Conservation (phyloP, 345 rosid species). For the Eucalyptus shirleyi region DNA sequence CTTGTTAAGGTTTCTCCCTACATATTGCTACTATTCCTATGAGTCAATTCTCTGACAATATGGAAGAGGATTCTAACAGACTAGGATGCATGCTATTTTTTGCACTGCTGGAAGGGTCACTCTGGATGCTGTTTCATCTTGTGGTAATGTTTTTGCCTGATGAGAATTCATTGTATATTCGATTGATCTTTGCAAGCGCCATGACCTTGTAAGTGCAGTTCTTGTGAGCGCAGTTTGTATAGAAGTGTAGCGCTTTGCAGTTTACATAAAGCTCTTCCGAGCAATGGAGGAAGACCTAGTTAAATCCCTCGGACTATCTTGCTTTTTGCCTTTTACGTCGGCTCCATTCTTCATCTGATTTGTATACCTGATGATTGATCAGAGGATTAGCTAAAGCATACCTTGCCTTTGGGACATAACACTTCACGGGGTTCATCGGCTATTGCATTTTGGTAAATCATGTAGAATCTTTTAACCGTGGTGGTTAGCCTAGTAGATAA, state of each 20-base stretch:
- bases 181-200: not conserved
- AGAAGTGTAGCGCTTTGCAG: not conserved
- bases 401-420: not conserved
- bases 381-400: not conserved
- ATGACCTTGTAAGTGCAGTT: not conserved
- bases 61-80: not conserved
- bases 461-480: not conserved
- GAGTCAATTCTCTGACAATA: not conserved
- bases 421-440: not conserved
- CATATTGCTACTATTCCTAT: not conserved
- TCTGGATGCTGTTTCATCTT: not conserved
- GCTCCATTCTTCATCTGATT: not conserved
- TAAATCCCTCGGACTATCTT: not conserved
- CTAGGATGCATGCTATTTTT: not conserved
- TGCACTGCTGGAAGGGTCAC: not conserved
- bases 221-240: not conserved
- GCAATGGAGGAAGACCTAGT: not conserved
- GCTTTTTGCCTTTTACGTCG: not conserved
- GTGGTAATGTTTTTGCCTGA: not conserved
- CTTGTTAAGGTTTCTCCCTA: not conserved
- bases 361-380: not conserved
- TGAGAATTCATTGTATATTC: not conserved
- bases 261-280: not conserved
- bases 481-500: not conserved
- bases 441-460: not conserved